phyloP scores from a whole-genome alignment of 2,329 filamentous ascomycete genomes.

The Arthrocladium fulminans region DNA sequence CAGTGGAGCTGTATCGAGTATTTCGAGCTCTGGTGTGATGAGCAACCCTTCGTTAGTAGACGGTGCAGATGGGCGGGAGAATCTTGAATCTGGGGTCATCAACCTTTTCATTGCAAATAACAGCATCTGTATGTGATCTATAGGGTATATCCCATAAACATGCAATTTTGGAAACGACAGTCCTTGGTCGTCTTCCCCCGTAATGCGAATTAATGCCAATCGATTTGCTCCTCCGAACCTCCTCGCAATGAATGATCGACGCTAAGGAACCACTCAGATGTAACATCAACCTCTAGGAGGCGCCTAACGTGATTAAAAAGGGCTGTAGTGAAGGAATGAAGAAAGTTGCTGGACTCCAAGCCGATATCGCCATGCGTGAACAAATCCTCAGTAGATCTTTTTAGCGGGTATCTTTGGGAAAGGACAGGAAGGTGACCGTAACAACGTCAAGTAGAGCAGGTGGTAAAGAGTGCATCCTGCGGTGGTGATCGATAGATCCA shows the following conservation, averaged over 20 bases:
- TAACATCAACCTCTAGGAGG: not conserved
- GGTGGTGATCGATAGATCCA: not conserved
- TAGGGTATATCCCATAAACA: slow-evolving; percentile 7
- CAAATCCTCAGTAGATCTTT: not conserved
- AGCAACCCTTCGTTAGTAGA: too few relatives aligned
- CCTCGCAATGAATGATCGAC: slow-evolving; percentile 1
- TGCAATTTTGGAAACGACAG: slow-evolving; percentile 2
- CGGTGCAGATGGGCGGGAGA: too few relatives aligned
- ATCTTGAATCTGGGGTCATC: too few relatives aligned
- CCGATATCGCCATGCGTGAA: slow-evolving; percentile 7
- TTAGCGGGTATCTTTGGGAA: not conserved
- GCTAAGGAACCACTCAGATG: not conserved
- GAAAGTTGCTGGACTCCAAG: not conserved
- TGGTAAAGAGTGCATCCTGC: not conserved
- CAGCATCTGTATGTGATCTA: slow-evolving; percentile 8
- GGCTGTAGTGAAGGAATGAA: not conserved
- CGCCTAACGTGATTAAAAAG: slow-evolving; percentile 4
- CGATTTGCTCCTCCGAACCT: not conserved
- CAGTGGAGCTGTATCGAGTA: too few relatives aligned
- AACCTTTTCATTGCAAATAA: slow-evolving; percentile 4
- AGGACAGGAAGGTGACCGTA: not conserved
- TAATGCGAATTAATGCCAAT: not conserved
- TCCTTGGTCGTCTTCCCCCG: not conserved
- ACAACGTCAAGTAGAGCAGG: not conserved
- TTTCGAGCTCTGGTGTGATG: too few relatives aligned